phyloP scores from a whole-genome alignment of 1,284 basidiomycete species.

The Phlebopus sp. region DNA sequence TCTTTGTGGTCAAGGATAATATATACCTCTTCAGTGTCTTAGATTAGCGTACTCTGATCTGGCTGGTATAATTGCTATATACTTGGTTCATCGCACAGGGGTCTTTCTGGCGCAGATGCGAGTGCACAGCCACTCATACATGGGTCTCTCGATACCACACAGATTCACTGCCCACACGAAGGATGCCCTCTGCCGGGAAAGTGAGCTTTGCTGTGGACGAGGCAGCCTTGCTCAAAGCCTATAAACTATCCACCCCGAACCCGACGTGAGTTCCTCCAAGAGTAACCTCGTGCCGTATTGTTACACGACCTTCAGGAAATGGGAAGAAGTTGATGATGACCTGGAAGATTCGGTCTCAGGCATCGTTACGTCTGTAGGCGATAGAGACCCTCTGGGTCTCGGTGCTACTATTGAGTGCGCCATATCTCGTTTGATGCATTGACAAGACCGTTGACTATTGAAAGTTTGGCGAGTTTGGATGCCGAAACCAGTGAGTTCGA shows the following conservation, averaged over 20 bases:
- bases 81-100: not conserved
- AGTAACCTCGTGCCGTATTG: slow-evolving; percentile 8
- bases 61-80: slow-evolving; percentile 9
- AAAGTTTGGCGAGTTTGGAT: slow-evolving; percentile 65
- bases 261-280: slow-evolving; percentile 51
- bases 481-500: slow-evolving; percentile 61
- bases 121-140: slow-evolving; percentile 21
- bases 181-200: slow-evolving; percentile 41
- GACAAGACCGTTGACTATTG: slow-evolving; percentile 2
- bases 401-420: slow-evolving; percentile 61
- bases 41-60: slow-evolving; percentile 8
- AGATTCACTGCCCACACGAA: not conserved
- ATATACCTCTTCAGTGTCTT: slow-evolving; percentile 11
- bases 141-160: not conserved
- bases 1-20: not conserved
- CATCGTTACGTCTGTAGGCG: slow-evolving; percentile 51
- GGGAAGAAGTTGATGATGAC: slow-evolving; percentile 82
- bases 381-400: slow-evolving; percentile 69
- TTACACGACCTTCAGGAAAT: slow-evolving; percentile 47
- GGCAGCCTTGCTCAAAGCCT: slow-evolving; percentile 69
- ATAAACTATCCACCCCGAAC: slow-evolving; percentile 64
- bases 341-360: slow-evolving; percentile 64
- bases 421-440: slow-evolving; percentile 12
- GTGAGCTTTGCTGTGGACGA: slow-evolving; percentile 71
- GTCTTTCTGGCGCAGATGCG: not conserved